A percentile compares a stretch with the other conserved stretches of the same genome.
Evolutionary conservation across 192 early-diverging fungal genomes (phyloP).

Genomic region (Coemansia sp.): DNA sequence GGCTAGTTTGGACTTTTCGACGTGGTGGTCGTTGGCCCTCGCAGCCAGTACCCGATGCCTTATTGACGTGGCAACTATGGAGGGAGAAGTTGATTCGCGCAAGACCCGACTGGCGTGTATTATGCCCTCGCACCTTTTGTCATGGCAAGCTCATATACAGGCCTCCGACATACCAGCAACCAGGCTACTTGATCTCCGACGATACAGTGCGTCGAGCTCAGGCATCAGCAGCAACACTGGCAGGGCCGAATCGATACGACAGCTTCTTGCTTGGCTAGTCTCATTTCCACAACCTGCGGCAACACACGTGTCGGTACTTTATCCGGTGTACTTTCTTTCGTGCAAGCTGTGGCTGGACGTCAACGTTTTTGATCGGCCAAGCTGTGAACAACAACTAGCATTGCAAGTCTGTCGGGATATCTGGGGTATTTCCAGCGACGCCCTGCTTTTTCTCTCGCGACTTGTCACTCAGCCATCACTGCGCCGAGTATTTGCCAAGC

Average conservation of each 20-base stretch:
- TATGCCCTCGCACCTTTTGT: constrained; percentile 31
- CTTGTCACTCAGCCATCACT: constrained; percentile 11
- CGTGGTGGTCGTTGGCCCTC: constrained; percentile 42
- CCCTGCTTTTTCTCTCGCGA: constrained; percentile 27
- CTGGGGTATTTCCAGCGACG: constrained; percentile 32
- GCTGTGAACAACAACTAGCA: not conserved
- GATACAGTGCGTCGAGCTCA: not conserved
- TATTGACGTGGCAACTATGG: not conserved
- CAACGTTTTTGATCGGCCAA: not conserved
- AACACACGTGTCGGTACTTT: constrained; percentile 14
- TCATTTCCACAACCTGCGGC: constrained; percentile 5
- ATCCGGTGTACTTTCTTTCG: constrained; percentile 30
- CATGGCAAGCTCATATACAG: constrained; percentile 30
- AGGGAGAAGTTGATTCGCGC: not conserved
- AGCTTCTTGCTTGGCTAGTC: constrained; percentile 11
- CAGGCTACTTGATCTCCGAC: not conserved
- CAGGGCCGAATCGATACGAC: not conserved
- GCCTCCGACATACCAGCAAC: not conserved
- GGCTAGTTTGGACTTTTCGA: constrained; percentile 2
- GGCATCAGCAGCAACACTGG: not conserved
- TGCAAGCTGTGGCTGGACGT: constrained; percentile 26
- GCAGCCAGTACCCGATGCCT: constrained; percentile 22
- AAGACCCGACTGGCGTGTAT: constrained; percentile 19
- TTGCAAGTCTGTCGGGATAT: constrained; percentile 28
- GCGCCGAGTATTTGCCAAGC: constrained; percentile 13